Percentiles rank a stretch among this genome's conserved stretches.
These are phyloP conservation scores for Rickenella mellea DNA, from an alignment of 768 basidiomycete genomes.

Conservation along the genomic window DNA sequence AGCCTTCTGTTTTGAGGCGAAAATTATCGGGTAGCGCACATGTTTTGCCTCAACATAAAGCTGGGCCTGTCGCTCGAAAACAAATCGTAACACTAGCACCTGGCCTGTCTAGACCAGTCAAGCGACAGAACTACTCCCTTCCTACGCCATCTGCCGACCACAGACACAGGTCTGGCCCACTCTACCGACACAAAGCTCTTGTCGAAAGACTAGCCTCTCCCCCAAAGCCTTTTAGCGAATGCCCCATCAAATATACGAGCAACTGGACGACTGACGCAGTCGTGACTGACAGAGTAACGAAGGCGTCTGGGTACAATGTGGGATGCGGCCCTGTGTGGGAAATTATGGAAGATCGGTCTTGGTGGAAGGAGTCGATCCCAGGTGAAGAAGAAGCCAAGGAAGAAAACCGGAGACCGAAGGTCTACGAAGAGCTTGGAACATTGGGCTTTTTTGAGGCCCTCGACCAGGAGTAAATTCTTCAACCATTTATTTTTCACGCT, in stretches of 20 bases:
- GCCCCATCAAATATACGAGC: constrained; percentile 38
- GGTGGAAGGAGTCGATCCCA: constrained; percentile 55
- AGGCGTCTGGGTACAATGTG: constrained; percentile 65
- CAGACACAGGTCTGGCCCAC: constrained; percentile 59
- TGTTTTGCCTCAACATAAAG: constrained; percentile 2
- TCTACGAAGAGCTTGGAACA: constrained; percentile 40
- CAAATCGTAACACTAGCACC: constrained; percentile 3
- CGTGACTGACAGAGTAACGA: constrained; percentile 50
- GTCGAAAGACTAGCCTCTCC: constrained; percentile 47
- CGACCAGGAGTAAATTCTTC: too few relatives aligned
- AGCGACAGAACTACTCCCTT: constrained; percentile 46
- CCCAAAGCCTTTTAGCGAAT: constrained; percentile 41
- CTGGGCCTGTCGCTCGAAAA: neutral
- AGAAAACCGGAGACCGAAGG: constrained; percentile 46
- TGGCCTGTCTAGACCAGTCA: constrained; percentile 23
- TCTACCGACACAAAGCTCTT: constrained; percentile 39
- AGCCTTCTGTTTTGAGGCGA: neutral
- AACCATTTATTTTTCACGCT: too few relatives aligned
- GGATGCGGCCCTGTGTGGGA: constrained; percentile 77
- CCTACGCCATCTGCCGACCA: constrained; percentile 64
- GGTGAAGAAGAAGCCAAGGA: constrained; percentile 29
- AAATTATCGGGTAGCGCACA: neutral
- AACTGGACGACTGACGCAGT: constrained; percentile 39
- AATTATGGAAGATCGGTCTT: constrained; percentile 64
- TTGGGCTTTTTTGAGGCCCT: constrained; percentile 34